These are phyloP conservation scores for Cordyceps fumosorosea DNA, from an alignment of 2,329 filamentous ascomycete genomes.

Conservation along the genomic window DNA sequence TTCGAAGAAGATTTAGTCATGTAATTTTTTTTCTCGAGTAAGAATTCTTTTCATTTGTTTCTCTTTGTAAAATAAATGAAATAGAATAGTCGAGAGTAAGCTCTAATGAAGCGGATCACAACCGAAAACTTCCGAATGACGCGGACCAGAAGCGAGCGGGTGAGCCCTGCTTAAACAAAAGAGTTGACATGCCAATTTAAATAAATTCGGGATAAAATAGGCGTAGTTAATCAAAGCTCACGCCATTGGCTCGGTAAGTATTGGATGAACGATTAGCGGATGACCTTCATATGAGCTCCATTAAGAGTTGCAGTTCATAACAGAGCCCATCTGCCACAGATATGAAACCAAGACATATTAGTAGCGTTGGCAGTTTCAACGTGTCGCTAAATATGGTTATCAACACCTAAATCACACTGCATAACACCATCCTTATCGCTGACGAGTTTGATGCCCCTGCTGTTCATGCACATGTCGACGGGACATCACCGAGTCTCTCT, in stretches of 20 bases:
- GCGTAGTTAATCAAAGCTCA: not conserved
- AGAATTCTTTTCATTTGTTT: too few species aligned
- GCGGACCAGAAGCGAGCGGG: too few species aligned
- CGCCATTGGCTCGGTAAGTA: not conserved
- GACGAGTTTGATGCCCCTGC: not conserved
- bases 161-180: too few species aligned
- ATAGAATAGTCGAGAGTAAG: too few species aligned
- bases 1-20: too few species aligned
- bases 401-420: not conserved
- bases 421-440: not conserved
- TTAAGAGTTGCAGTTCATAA: not conserved
- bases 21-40: too few species aligned
- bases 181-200: too few species aligned
- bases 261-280: not conserved
- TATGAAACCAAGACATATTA: not conserved
- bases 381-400: not conserved
- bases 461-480: not conserved
- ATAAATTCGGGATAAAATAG: too few species aligned
- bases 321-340: not conserved
- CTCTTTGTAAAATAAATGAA: too few species aligned
- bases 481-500: not conserved
- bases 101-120: too few species aligned
- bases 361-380: not conserved
- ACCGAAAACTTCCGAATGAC: too few species aligned
- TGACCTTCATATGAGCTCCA: not conserved